Conservation (phyloP, 2,329 filamentous ascomycete species). For the Colletotrichum paranaense region DNA sequence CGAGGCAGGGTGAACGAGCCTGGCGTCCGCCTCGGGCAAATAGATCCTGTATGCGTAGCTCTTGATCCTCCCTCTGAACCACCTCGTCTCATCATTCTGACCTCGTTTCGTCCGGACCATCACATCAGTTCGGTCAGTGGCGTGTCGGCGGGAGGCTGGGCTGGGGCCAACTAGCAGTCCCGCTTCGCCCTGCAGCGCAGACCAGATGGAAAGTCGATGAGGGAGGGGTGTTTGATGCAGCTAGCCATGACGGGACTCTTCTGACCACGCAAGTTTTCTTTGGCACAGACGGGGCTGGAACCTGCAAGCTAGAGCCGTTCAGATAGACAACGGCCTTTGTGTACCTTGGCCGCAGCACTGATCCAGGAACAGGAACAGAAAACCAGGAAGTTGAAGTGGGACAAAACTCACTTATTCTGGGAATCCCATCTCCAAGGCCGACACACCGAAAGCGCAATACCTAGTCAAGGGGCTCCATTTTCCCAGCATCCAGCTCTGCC, state of each 20-base stretch:
- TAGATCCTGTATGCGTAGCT: neutral
- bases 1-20: constrained; percentile 3
- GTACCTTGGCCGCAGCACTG: neutral
- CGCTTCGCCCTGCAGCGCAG: constrained; percentile 26
- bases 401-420: neutral
- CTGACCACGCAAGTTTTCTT: neutral
- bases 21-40: constrained; percentile 8
- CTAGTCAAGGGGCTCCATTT: neutral
- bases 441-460: neutral
- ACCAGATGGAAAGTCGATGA: constrained; percentile 3
- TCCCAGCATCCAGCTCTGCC: neutral
- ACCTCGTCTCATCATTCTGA: constrained; percentile 25
- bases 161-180: constrained; percentile 10
- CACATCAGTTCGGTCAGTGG: constrained; percentile 6
- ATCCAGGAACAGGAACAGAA: neutral
- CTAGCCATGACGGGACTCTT: constrained; percentile 15
- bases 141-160: constrained; percentile 17
- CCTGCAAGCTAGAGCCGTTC: constrained; percentile 5
- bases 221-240: constrained; percentile 15
- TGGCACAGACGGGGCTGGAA: constrained; percentile 30
- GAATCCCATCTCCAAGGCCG: neutral
- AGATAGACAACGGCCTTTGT: neutral
- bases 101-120: constrained; percentile 17
- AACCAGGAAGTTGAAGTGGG: constrained; percentile 7
- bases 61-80: constrained; percentile 18